Evolutionary conservation across 768 basidiomycete species (phyloP).

Genomic region (Ephemerocybe angulata): DNA sequence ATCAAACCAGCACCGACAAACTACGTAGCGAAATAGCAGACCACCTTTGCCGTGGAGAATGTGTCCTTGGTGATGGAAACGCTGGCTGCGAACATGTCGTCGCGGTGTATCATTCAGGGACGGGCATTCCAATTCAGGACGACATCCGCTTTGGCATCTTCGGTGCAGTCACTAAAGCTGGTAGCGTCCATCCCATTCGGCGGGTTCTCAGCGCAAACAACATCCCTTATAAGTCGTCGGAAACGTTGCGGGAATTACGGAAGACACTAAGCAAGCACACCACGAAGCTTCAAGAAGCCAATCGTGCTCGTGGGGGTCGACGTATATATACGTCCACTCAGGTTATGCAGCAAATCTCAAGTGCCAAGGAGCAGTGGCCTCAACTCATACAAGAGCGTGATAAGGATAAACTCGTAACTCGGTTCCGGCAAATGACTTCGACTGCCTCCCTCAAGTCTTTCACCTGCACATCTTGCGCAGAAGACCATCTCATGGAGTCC

Average conservation of each 20-base stretch:
- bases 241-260: no score
- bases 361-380: neutral
- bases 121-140: no score
- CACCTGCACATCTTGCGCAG: neutral
- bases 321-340: neutral
- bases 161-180: no score
- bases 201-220: no score
- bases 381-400: neutral
- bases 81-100: neutral
- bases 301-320: neutral
- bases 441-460: neutral
- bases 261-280: no score
- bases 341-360: neutral
- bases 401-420: neutral
- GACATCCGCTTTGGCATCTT: no score
- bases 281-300: neutral
- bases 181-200: no score
- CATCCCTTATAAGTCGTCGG: no score
- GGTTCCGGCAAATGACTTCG: neutral
- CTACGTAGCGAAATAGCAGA: neutral
- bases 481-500: neutral
- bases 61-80: neutral
- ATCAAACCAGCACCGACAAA: neutral
- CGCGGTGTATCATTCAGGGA: no score
- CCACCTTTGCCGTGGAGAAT: neutral